Evolutionary conservation across 495 filamentous ascomycete genomes (phyloP), one percentile per base, ranked within the genome.

Genomic region (Stereocaulon alpinum): DNA sequence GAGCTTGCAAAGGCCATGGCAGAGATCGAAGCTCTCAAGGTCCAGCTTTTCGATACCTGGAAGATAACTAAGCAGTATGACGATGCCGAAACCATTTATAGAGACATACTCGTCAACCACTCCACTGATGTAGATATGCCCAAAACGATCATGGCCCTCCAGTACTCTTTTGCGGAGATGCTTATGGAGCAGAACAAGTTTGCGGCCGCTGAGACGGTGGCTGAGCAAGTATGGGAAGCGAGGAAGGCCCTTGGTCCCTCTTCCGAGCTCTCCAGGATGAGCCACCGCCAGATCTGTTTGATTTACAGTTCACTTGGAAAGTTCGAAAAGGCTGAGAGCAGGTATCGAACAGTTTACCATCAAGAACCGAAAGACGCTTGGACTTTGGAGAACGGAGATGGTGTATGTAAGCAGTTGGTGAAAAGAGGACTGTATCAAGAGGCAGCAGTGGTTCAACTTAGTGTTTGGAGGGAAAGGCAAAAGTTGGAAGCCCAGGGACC

Each of bases 201-300:
- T 11, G 17, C 43, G 24, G 24, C 41, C 14, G 57, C 57, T 22
- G 47, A 43, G 40, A 9, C 15, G 1, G 29, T 52, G 14, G 45
- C 57, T 14, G 29, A 47, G 30, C 22, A 15, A 42, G 57, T 59
- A 7, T 59, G 57, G 57, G 47, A 37, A 1, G 15, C 18, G 22
- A 53, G 47, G 15, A 37, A 59, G 6, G 15, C n/a, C 4, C 24
- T 24, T 15, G 57, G 41, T 44, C 4, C 37, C 0, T 15, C 20
- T 7, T 24, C 57, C 6, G 57, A 59, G n/a, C 2, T 17, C 18
- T 18, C 1, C 15, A 52, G 43, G 48, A 5, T 52, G 24, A 52
- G 47, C 22, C 57, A 59, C 42, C 57, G 57, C 24, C 57, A 59
- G 6, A 45, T 59, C n/a, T 59, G 57, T 29, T 59, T 22, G 1